These are phyloP conservation scores for Leccinum imitatum DNA, from an alignment of 768 basidiomycete species.

Conservation along the genomic window DNA sequence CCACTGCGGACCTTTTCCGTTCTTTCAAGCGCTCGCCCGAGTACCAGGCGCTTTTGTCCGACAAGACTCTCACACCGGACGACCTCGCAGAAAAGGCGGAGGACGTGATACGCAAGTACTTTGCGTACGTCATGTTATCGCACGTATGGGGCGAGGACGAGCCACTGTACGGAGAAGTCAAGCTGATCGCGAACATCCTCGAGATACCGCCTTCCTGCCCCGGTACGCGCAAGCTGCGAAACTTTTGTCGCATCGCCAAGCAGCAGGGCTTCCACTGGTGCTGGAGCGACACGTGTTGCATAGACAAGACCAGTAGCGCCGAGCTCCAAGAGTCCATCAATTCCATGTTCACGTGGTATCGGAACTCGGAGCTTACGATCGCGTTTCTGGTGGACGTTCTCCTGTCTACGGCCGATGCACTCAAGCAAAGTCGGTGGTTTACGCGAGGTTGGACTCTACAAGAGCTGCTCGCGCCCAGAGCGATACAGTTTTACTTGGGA, in stretches of 20 bases:
- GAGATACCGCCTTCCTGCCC: conserved; percentile 18
- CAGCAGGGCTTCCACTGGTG: conserved; percentile 21
- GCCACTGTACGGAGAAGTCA: conserved; percentile 22
- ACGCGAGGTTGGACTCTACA: conserved; percentile 31
- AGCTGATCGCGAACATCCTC: conserved; percentile 12
- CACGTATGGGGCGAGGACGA: conserved; percentile 31
- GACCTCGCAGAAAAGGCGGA: conserved; percentile 16
- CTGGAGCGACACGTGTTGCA: conserved; percentile 35
- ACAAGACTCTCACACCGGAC: conserved; percentile 5
- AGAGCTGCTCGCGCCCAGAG: conserved; percentile 27
- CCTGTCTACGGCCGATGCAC: conserved; percentile 8
- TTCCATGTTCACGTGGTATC: conserved; percentile 36
- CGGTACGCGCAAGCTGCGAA: conserved; percentile 22
- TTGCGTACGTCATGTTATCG: conserved; percentile 29
- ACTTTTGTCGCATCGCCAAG: conserved; percentile 22
- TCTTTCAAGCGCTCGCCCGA: conserved; percentile 17
- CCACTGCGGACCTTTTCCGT: conserved; percentile 17
- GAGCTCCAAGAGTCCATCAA: conserved; percentile 33
- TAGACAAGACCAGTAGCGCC: conserved; percentile 30
- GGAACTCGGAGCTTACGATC: conserved; percentile 30
- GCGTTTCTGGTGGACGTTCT: conserved; percentile 28
- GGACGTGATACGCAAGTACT: conserved; percentile 18
- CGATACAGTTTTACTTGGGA: conserved; percentile 25
- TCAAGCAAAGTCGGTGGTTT: conserved; percentile 27
- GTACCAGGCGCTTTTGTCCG: conserved; percentile 14